These are phyloP conservation scores for Stellera chamaejasme DNA, from an alignment of 345 rosid species.

Conservation along the genomic window DNA sequence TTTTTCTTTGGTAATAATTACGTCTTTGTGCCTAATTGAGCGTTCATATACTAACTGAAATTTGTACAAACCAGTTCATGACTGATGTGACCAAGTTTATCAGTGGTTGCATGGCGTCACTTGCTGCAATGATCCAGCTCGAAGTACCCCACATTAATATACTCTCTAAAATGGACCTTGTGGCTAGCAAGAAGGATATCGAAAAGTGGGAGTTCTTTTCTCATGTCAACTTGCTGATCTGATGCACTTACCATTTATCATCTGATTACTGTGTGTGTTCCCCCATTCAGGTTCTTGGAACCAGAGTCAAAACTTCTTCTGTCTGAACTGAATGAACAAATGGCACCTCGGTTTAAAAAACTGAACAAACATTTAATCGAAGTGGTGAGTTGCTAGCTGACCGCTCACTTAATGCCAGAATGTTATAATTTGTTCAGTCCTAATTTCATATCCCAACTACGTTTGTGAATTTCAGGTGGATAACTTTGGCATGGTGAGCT, in stretches of 20 bases:
- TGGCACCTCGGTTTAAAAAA: constrained; percentile 78
- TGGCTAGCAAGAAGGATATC: constrained; percentile 57
- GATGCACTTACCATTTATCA: not conserved
- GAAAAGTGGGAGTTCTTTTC: constrained; percentile 40
- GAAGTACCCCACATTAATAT: constrained; percentile 87
- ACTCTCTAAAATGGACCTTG: constrained; percentile 90
- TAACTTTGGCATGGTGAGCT: constrained; percentile 85
- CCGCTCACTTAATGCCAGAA: not conserved
- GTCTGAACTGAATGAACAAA: constrained; percentile 61
- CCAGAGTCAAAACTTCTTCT: constrained; percentile 66
- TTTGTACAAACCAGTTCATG: constrained; percentile 50
- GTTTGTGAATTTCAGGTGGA: constrained; percentile 42
- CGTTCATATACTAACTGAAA: not conserved
- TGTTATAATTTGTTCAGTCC: too few relatives aligned
- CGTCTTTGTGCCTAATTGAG: constrained; percentile 5
- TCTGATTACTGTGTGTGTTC: not conserved
- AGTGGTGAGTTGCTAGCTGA: constrained; percentile 34
- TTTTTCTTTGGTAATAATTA: not conserved
- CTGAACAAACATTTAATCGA: constrained; percentile 77
- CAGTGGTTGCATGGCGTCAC: constrained; percentile 96
- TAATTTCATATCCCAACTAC: not conserved
- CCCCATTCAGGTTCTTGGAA: constrained; percentile 51
- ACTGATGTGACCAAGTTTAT: constrained; percentile 88
- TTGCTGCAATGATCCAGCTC: constrained; percentile 91
- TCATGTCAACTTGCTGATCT: not conserved